Conservation (phyloP, 2,329 filamentous ascomycete genomes). For the Phyllosticta ampelicida region DNA sequence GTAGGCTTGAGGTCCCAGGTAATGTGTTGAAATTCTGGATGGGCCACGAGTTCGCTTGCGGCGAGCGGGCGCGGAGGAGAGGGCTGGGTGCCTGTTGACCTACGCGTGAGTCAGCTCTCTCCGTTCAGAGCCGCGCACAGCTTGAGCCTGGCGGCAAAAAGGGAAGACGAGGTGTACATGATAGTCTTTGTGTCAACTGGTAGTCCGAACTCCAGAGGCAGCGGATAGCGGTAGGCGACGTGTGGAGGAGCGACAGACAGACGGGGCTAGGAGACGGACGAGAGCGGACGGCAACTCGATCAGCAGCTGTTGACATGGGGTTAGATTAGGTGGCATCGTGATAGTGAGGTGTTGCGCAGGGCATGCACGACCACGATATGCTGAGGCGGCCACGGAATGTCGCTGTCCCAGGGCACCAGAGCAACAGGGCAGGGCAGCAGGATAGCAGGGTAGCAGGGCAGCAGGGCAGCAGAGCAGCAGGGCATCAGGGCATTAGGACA, state of each 20-base stretch:
- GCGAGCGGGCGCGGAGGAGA: slow-evolving; percentile 30
- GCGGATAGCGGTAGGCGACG: neutral
- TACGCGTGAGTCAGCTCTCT: neutral
- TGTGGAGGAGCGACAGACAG: neutral
- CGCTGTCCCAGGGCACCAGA: too few species aligned
- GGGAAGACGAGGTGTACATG: slow-evolving; percentile 4
- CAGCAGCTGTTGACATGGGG: too few species aligned
- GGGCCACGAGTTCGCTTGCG: slow-evolving; percentile 48
- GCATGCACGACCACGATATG: too few species aligned
- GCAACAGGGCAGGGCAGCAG: too few species aligned
- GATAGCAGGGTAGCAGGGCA: too few species aligned
- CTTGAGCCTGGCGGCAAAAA: neutral
- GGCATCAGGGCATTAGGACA: too few species aligned
- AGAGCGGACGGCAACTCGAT: neutral
- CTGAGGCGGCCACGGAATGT: too few species aligned
- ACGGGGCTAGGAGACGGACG: neutral
- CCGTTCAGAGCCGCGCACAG: neutral
- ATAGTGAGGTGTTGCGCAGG: too few species aligned
- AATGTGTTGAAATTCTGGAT: slow-evolving; percentile 56
- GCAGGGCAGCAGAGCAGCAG: too few species aligned
- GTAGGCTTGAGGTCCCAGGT: slow-evolving; percentile 61
- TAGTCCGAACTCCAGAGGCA: neutral
- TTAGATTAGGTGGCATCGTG: too few species aligned
- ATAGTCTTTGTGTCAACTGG: neutral
- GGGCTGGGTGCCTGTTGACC: neutral